Percentiles rank a stretch among this genome's conserved stretches.
These are phyloP conservation scores for Metschnikowia colocasiae DNA, from an alignment of 805 yeast genomes.

Conservation along the genomic window DNA sequence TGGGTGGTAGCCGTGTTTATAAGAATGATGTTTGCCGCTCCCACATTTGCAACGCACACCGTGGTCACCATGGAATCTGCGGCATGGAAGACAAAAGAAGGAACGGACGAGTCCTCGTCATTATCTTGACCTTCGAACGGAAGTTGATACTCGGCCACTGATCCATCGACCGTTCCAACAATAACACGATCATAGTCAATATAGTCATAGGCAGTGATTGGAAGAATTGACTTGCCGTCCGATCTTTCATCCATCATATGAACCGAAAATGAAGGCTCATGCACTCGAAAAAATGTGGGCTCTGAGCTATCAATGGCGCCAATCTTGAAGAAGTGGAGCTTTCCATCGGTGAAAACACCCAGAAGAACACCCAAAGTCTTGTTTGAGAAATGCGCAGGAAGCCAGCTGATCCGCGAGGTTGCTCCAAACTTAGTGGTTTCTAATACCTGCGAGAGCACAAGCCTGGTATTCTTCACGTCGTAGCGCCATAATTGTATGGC, in stretches of 20 bases:
- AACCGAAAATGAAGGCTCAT: slow-evolving; percentile 23
- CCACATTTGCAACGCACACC: slow-evolving; percentile 26
- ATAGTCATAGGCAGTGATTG: slow-evolving; percentile 49
- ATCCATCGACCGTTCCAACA: slow-evolving; percentile 59
- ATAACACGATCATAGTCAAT: slow-evolving; percentile 41
- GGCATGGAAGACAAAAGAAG: slow-evolving; percentile 32
- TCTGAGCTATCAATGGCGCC: slow-evolving; percentile 5
- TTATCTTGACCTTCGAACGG: slow-evolving; percentile 20
- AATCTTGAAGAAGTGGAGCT: slow-evolving; percentile 46
- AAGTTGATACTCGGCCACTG: slow-evolving; percentile 53
- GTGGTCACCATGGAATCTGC: slow-evolving; percentile 31
- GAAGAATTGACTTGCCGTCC: slow-evolving; percentile 3
- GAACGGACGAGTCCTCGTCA: slow-evolving; percentile 20
- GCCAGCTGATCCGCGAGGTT: slow-evolving; percentile 38
- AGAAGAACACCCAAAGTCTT: slow-evolving; percentile 42
- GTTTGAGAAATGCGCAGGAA: slow-evolving; percentile 29
- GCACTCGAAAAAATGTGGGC: slow-evolving; percentile 18
- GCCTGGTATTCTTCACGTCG: slow-evolving; percentile 18
- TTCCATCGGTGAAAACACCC: slow-evolving; percentile 57
- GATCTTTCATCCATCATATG: slow-evolving; percentile 10
- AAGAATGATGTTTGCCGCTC: slow-evolving; percentile 21
- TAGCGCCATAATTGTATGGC: slow-evolving; percentile 46
- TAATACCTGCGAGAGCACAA: slow-evolving; percentile 28
- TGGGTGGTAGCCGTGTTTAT: slow-evolving; percentile 31
- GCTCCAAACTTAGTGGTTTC: slow-evolving; percentile 43